Percentiles rank a stretch among this genome's conserved stretches.
Evolutionary conservation across 768 basidiomycete genomes (phyloP).

Genomic region (Mycena filopes): DNA sequence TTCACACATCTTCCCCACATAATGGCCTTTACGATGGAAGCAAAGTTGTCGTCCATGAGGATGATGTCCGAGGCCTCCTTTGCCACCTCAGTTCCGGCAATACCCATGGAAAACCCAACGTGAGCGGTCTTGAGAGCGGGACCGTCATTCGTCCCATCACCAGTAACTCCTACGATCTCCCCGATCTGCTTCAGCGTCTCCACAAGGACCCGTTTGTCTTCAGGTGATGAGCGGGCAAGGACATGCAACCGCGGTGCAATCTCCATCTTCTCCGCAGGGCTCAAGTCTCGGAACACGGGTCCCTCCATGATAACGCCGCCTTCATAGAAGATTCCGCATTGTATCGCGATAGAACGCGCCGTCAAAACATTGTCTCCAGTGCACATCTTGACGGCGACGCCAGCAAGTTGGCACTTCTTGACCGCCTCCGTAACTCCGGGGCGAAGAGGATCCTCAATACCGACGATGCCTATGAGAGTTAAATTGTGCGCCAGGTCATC

Average conservation of each 20-base stretch:
- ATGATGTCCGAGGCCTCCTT: constrained; percentile 99
- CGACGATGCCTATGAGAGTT: constrained; percentile 89
- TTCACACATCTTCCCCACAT: constrained; percentile 99
- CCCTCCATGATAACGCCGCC: constrained; percentile 99
- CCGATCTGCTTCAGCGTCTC: constrained; percentile 87
- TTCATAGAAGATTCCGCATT: constrained; percentile 94
- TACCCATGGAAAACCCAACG: constrained; percentile 97
- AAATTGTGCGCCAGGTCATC: constrained; percentile 76
- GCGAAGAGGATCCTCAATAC: constrained; percentile 97
- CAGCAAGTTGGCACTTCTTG: constrained; percentile 85
- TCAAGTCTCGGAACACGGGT: constrained; percentile 87
- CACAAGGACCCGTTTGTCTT: constrained; percentile 96
- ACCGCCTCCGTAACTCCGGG: constrained; percentile 92
- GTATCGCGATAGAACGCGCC: constrained; percentile 94
- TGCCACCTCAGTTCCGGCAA: constrained; percentile 97
- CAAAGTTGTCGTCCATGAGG: constrained; percentile 97
- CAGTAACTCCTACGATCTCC: constrained; percentile 95
- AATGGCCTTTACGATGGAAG: constrained; percentile 96
- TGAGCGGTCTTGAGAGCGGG: constrained; percentile 95
- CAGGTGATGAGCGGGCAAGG: constrained; percentile 95
- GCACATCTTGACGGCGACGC: constrained; percentile 97
- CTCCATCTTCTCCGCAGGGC: constrained; percentile 74
- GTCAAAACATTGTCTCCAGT: constrained; percentile 98
- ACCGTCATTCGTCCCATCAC: constrained; percentile 98
- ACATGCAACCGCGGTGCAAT: constrained; percentile 95